Evolutionary conservation across 1,284 basidiomycete species (phyloP).

Genomic region (Phellinidium pouzarii): DNA sequence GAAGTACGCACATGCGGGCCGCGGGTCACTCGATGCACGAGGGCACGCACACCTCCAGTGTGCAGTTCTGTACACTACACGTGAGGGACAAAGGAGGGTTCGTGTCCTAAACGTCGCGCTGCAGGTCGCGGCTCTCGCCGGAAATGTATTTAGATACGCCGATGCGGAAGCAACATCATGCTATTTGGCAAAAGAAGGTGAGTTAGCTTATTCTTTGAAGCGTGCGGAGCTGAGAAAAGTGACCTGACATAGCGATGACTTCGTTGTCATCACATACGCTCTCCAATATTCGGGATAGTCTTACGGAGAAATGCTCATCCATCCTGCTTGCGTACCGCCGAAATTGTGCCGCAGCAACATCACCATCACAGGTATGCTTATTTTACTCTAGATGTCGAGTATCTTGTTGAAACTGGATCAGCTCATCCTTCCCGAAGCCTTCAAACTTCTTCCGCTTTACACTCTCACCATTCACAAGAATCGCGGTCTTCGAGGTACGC

Average conservation of each 20-base stretch:
- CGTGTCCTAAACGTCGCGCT: constrained; percentile 82
- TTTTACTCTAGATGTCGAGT: neutral
- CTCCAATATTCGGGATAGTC: constrained; percentile 72
- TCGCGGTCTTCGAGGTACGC: constrained; percentile 83
- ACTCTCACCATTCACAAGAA: constrained; percentile 83
- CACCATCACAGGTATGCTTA: constrained; percentile 68
- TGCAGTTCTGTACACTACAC: constrained; percentile 86
- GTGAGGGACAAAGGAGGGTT: constrained; percentile 77
- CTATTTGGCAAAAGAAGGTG: constrained; percentile 76
- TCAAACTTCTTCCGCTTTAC: constrained; percentile 85
- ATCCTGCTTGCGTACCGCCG: constrained; percentile 85
- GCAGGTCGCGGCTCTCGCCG: constrained; percentile 77
- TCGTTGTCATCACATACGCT: constrained; percentile 59
- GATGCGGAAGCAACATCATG: constrained; percentile 85
- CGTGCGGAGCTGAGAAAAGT: neutral
- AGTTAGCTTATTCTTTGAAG: constrained; percentile 22
- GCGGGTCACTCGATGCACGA: constrained; percentile 57
- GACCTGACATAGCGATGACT: constrained; percentile 51
- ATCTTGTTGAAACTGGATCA: constrained; percentile 29
- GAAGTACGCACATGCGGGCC: constrained; percentile 43
- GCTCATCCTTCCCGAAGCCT: constrained; percentile 93
- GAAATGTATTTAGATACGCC: constrained; percentile 88
- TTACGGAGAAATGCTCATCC: constrained; percentile 83
- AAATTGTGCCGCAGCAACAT: constrained; percentile 83
- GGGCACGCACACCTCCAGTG: constrained; percentile 82